Evolutionary conservation across 139 green algal genomes (phyloP), one percentile per base, ranked within the genome.

Genomic region (Chlamydomonas sphaeroides): DNA sequence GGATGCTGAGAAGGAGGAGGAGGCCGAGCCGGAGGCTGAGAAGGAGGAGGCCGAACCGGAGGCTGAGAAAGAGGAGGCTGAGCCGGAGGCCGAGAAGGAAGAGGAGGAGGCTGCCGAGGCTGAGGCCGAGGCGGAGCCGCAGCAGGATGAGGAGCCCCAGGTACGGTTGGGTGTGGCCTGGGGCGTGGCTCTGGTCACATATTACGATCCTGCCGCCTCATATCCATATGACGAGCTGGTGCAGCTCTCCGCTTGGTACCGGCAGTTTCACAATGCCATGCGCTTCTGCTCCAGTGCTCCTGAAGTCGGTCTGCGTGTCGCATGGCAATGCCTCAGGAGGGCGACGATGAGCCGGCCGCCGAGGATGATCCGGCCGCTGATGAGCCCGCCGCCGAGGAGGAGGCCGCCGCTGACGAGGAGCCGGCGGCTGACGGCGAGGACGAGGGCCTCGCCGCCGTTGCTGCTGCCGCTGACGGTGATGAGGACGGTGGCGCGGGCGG

Each of bases 1-100:
- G n/a, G 70, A 78, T 30, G 42, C 33, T 2, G 71, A 79, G 51
- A 35, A 33, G 49, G 51, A 79, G 71, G 42, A n/a, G 21, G 71
- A 51, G 1, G 38, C 71, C 15, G 71, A 79, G 36, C 51, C 71
- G 5, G 71, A 79, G 32, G 51, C 35, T 1, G 71, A 79, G 49
- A 5, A 10, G 10, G 51, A 26, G 26, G 57, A 65, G 57, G 14
- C 71, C 51, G 28, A 53, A 14, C 69, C 30, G 1, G 70, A 78
- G 70, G n/a, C 70, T 10, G n/a, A 51, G 5, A 26, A 32, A 2
- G 61, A 79, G 71, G 39, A 35, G 11, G 28, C 63, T 28, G 68
- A 73, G 39, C 30, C 67, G 26, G 67, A 56, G 41, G 25, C 42
- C 2, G 68, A 75, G 30, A 23, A 28, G 68, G 42, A 75, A 17